These are phyloP conservation scores for Rhizopogon hawkerae DNA, from an alignment of 1,284 basidiomycete species.

Conservation along the genomic window DNA sequence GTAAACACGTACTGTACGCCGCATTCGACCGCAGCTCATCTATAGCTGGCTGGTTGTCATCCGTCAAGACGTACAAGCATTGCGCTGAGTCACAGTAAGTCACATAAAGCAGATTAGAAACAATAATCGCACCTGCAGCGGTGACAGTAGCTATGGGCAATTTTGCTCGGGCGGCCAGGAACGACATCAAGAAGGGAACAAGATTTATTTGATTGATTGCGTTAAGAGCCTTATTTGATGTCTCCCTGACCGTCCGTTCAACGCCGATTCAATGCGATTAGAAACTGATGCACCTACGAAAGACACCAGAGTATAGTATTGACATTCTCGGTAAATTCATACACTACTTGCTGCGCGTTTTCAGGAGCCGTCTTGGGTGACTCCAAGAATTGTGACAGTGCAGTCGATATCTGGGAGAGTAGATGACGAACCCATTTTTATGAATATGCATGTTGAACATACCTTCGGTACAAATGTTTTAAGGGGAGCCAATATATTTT, in stretches of 20 bases:
- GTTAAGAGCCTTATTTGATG: constrained; percentile 82
- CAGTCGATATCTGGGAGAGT: constrained; percentile 56
- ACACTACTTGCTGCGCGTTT: constrained; percentile 67
- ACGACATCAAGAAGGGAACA: constrained; percentile 77
- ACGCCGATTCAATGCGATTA: constrained; percentile 12
- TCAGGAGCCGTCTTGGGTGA: constrained; percentile 52
- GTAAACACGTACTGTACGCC: constrained; percentile 60
- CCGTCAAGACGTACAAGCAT: constrained; percentile 83
- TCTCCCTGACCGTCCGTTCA: constrained; percentile 58
- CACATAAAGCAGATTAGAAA: constrained; percentile 2
- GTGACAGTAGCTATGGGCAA: constrained; percentile 64
- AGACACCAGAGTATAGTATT: constrained; percentile 90
- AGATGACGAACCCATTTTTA: constrained; percentile 3
- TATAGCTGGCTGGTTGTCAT: constrained; percentile 72
- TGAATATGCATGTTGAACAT: constrained; percentile 8
- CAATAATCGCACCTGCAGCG: constrained; percentile 56
- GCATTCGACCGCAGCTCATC: constrained; percentile 53
- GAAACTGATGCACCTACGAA: constrained; percentile 50
- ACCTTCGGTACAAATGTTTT: constrained; percentile 72
- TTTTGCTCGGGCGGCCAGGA: constrained; percentile 60
- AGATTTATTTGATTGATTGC: constrained; percentile 76
- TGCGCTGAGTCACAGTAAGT: constrained; percentile 50
- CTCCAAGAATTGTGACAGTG: constrained; percentile 61
- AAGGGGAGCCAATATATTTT: constrained; percentile 75
- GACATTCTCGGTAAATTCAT: constrained; percentile 83